phyloP scores from a whole-genome alignment of 2,329 filamentous ascomycete genomes.

The Fusarium metavorans region DNA sequence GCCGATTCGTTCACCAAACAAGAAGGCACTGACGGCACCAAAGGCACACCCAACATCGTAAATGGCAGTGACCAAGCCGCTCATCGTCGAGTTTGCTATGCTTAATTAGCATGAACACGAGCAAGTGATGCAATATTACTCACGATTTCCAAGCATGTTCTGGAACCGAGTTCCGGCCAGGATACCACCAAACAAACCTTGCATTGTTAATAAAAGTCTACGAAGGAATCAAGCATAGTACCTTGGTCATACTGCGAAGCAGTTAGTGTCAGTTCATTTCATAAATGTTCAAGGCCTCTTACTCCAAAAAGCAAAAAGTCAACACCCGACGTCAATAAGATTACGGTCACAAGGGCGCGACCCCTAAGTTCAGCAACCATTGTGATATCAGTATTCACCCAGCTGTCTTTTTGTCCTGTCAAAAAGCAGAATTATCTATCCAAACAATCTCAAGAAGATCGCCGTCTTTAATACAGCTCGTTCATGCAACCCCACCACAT shows the following conservation, averaged over 20 bases:
- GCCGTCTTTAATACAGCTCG: not conserved
- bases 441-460: not conserved
- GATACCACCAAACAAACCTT: not conserved
- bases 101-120: not conserved
- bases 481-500: not conserved
- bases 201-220: not conserved
- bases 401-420: not conserved
- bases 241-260: not conserved
- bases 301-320: conserved; percentile 8
- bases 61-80: conserved; percentile 12
- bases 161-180: not conserved
- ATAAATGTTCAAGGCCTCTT: not conserved
- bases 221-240: not conserved
- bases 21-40: conserved; percentile 10
- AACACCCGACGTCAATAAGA: conserved; percentile 7
- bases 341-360: conserved; percentile 7
- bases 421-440: not conserved
- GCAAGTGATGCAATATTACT: not conserved
- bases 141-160: conserved; percentile 1
- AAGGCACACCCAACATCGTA: conserved; percentile 15
- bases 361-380: conserved; percentile 18
- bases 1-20: conserved; percentile 12
- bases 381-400: not conserved
- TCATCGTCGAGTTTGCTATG: conserved; percentile 11
- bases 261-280: not conserved